phyloP scores from a whole-genome alignment of 768 basidiomycete genomes.

The Cubamyces sp. region DNA sequence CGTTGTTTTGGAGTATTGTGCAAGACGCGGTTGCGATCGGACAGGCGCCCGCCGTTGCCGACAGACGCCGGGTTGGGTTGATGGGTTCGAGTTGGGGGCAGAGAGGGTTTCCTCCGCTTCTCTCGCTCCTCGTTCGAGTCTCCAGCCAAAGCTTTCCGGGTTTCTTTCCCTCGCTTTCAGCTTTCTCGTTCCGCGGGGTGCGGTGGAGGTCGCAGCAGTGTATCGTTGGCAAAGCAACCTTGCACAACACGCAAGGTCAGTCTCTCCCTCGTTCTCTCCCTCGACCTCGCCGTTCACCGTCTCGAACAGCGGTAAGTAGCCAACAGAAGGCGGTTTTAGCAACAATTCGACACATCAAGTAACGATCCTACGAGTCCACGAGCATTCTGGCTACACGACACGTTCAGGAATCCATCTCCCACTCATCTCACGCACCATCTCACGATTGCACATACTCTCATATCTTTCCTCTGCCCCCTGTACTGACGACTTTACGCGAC shows the following conservation, averaged over 20 bases:
- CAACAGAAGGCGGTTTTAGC: constrained; percentile 17
- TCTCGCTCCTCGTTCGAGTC: constrained; percentile 27
- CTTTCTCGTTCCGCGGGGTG: constrained; percentile 28
- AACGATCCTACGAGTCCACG: constrained; percentile 30
- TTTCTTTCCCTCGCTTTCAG: constrained; percentile 15
- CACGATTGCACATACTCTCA: constrained; percentile 25
- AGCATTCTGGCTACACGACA: constrained; percentile 21
- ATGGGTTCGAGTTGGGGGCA: constrained; percentile 16
- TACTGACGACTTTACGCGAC: constrained; percentile 23
- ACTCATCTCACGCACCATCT: constrained; percentile 24
- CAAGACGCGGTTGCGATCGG: constrained; percentile 17
- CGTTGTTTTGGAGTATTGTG: constrained; percentile 24
- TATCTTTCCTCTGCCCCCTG: constrained; percentile 13
- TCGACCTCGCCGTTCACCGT: background rate
- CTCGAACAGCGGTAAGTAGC: constrained; percentile 28
- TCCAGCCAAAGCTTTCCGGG: constrained; percentile 13
- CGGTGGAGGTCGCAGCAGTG: constrained; percentile 24
- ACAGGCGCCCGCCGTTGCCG: constrained; percentile 22
- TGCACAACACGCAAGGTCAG: constrained; percentile 29
- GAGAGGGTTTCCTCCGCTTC: constrained; percentile 8
- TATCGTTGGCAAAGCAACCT: constrained; percentile 28
- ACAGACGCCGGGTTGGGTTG: constrained; percentile 20
- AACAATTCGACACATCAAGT: constrained; percentile 26
- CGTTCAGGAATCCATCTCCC: constrained; percentile 17
- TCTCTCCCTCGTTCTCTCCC: background rate